Evolutionary conservation across 495 filamentous ascomycete species (phyloP), one percentile per base, ranked within the genome.

Genomic region (Daldinia grandis): DNA sequence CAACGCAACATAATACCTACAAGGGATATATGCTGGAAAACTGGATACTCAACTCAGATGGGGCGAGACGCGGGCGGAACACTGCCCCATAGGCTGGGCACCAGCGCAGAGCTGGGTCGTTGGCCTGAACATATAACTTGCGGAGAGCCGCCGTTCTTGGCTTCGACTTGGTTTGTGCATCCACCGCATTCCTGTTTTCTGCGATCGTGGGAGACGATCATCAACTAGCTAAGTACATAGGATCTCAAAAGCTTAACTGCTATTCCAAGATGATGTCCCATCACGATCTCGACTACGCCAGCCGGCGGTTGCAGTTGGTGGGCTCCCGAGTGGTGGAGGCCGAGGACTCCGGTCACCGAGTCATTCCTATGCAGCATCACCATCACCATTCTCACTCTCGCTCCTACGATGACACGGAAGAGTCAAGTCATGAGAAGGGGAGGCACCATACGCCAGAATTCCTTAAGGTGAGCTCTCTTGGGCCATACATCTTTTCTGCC

Each of bases 1-100:
- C 70, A 73, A 65, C 70, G 61, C 70, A 73, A n/a, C 53, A 56
- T 73, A 17, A 40, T 68, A 65, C 70, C 65, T 62, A 68, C 65
- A 51, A 58, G 25, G n/a, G 44, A 27, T 42, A 63, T 33, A 31
- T 40, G 30, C 15, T 44, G 21, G 14, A 64, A 72, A 62, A 59
- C 15, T 60, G 64, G 69, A 57, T 55, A 35, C 63, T 64, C 58
- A 50, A 59, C 27, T 25, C 31, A 35, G 64, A 72, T 53, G 40
- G 60, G 56, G 60, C 47, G 55, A 31, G 24, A 55, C 31, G 59
- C 54, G 17, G 37, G 17, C 56, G 42, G 70, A 56, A 58, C 69
- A 66, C 69, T 31, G 59, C 70, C 70, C 65, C 60, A 64, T 62
- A 66, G 50, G 64, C 65, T 68, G 65, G 70, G 61, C 53, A 68